Conservation (phyloP, 2,329 filamentous ascomycete species). For the Stachybotrys echinatus region DNA sequence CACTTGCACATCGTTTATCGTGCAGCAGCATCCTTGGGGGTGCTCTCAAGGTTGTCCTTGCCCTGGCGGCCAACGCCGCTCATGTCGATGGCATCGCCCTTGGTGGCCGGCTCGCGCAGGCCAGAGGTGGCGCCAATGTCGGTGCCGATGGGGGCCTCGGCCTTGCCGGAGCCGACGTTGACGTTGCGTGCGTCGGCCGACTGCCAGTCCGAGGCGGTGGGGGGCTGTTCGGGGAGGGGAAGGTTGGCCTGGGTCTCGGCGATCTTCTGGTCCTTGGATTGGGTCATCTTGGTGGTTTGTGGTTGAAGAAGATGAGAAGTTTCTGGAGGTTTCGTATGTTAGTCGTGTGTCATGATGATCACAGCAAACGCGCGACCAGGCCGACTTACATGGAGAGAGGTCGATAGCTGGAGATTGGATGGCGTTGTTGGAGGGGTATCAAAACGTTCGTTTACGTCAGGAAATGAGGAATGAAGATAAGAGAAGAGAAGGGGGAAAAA, state of each 20-base stretch:
- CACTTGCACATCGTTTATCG: neutral
- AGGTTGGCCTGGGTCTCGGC: slow-evolving; percentile 66
- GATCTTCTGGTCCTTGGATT: slow-evolving; percentile 60
- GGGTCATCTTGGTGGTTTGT: slow-evolving; percentile 26
- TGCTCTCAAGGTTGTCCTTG: slow-evolving; percentile 43
- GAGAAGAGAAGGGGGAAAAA: too few relatives aligned
- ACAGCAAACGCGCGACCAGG: too few relatives aligned
- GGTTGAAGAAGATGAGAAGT: neutral
- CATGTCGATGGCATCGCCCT: slow-evolving; percentile 47
- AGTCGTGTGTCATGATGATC: too few relatives aligned
- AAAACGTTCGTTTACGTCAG: too few relatives aligned
- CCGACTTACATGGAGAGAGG: too few relatives aligned
- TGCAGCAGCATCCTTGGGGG: slow-evolving; percentile 1
- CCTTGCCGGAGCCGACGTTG: slow-evolving; percentile 61
- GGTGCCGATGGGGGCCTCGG: slow-evolving; percentile 47
- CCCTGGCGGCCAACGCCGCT: slow-evolving; percentile 59
- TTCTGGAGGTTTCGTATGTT: neutral
- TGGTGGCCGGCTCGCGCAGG: slow-evolving; percentile 55
- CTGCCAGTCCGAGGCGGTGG: slow-evolving; percentile 72
- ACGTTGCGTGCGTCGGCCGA: slow-evolving; percentile 63
- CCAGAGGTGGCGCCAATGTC: slow-evolving; percentile 43
- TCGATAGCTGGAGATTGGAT: too few relatives aligned
- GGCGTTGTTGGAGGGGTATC: too few relatives aligned
- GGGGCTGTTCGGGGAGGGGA: slow-evolving; percentile 73
- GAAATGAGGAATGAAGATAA: too few relatives aligned